Percentiles rank a stretch among this genome's conserved stretches.
Conservation (phyloP, 306 rosid species). For the Fragaria nilgerrensis region DNA sequence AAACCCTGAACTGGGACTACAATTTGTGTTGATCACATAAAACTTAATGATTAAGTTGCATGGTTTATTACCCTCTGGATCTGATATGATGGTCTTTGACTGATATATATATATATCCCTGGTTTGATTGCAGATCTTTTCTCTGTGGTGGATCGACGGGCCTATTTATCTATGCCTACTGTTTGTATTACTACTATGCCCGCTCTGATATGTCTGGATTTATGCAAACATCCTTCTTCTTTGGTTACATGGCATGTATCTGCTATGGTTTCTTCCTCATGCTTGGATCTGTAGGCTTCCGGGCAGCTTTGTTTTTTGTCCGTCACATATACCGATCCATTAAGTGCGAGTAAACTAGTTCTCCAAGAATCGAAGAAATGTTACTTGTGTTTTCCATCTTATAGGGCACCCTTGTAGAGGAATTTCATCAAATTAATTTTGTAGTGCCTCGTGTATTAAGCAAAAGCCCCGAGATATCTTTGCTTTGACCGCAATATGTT, state of each 20-base stretch:
- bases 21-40: neutral
- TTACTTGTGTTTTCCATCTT: constrained; percentile 2
- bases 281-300: constrained; percentile 69
- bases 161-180: constrained; percentile 52
- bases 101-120: constrained; percentile 2
- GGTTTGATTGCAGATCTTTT: constrained; percentile 45
- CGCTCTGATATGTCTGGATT: constrained; percentile 67
- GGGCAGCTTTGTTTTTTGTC: constrained; percentile 61
- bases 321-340: constrained; percentile 67
- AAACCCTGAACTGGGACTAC: neutral
- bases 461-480: constrained; percentile 33
- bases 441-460: constrained; percentile 47
- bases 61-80: neutral
- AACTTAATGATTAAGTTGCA: neutral
- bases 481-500: constrained; percentile 47
- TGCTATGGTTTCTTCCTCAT: constrained; percentile 74
- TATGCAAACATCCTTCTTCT: constrained; percentile 70
- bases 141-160: constrained; percentile 73
- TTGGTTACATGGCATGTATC: constrained; percentile 72
- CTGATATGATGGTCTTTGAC: neutral
- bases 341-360: constrained; percentile 57
- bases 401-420: constrained; percentile 56
- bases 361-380: constrained; percentile 23
- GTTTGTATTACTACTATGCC: constrained; percentile 65
- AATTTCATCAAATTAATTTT: constrained; percentile 52